A percentile compares a stretch with the other conserved stretches of the same genome.
phyloP scores from a whole-genome alignment of 495 filamentous ascomycete species.

The Aspergillus saccharolyticus region DNA sequence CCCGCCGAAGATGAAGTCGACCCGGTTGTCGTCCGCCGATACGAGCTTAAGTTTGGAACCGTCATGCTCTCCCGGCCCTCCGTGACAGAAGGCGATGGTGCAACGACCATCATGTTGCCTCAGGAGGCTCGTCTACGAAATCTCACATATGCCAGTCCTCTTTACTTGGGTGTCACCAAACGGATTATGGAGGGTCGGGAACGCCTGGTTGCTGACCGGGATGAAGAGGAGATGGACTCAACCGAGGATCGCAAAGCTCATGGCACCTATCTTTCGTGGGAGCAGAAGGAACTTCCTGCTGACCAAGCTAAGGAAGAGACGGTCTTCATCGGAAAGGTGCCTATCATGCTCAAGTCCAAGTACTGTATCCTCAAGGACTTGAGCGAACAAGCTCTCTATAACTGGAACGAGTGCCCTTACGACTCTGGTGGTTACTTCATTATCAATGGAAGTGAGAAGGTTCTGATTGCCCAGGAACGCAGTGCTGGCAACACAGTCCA shows the following conservation, averaged over 20 bases:
- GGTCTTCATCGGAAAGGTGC: slow-evolving; percentile 88
- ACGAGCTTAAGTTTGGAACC: slow-evolving; percentile 87
- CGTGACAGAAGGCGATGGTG: slow-evolving; percentile 88
- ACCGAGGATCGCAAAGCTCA: slow-evolving; percentile 39
- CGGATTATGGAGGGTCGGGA: slow-evolving; percentile 77
- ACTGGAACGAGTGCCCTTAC: slow-evolving; percentile 91
- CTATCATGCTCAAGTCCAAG: slow-evolving; percentile 95
- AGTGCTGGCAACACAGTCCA: slow-evolving; percentile 97
- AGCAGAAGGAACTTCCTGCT: slow-evolving; percentile 50
- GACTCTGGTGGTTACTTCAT: slow-evolving; percentile 98
- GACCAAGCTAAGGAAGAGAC: slow-evolving; percentile 60
- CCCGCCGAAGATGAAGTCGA: slow-evolving; percentile 60
- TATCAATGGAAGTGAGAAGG: slow-evolving; percentile 99
- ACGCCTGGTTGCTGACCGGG: slow-evolving; percentile 51
- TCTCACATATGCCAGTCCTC: slow-evolving; percentile 86
- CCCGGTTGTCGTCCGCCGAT: slow-evolving; percentile 76
- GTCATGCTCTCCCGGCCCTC: slow-evolving; percentile 78
- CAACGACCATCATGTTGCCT: slow-evolving; percentile 71
- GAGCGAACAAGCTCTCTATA: slow-evolving; percentile 73
- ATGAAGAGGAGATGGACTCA: slow-evolving; percentile 45
- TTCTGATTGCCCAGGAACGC: slow-evolving; percentile 94
- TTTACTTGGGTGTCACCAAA: slow-evolving; percentile 80
- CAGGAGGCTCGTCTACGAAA: slow-evolving; percentile 93
- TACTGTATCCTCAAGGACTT: slow-evolving; percentile 82
- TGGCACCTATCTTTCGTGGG: slow-evolving; percentile 48